A percentile compares a stretch with the other conserved stretches of the same genome.
phyloP scores from a whole-genome alignment of 805 yeast species.

The Hagleromyces aurorensis region DNA sequence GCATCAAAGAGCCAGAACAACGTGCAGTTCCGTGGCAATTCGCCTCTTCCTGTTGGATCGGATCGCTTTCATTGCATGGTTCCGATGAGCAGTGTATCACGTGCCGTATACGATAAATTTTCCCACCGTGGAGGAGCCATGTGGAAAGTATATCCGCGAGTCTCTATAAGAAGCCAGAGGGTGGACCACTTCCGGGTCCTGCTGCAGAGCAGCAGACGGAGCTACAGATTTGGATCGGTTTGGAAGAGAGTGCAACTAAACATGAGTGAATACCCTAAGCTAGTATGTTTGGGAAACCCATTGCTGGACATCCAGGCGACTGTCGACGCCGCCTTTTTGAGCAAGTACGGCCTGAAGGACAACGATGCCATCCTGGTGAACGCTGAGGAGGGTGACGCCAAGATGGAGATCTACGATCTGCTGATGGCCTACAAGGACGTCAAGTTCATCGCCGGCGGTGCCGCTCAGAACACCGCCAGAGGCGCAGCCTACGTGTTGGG shows the following conservation, averaged over 20 bases:
- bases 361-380: conserved; percentile 82
- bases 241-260: conserved; percentile 1
- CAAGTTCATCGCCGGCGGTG: conserved; percentile 92
- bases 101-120: too few species aligned
- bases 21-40: too few species aligned
- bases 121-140: too few species aligned
- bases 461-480: conserved; percentile 98
- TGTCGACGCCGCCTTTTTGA: conserved; percentile 58
- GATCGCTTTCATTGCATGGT: too few species aligned
- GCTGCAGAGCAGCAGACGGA: too few species aligned
- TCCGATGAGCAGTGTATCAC: too few species aligned
- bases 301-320: conserved; percentile 79
- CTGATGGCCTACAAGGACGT: conserved; percentile 53
- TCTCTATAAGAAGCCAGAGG: too few species aligned
- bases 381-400: conserved; percentile 57
- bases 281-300: conserved; percentile 90
- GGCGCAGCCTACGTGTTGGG: conserved; percentile 95
- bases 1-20: too few species aligned
- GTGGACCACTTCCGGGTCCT: too few species aligned
- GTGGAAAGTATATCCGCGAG: too few species aligned
- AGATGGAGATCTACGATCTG: conserved; percentile 80
- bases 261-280: conserved; percentile 17
- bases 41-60: too few species aligned
- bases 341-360: conserved; percentile 75
- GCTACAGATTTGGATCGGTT: too few species aligned